phyloP scores from a whole-genome alignment of 1,284 basidiomycete genomes.

The Jaminaea rosea region DNA sequence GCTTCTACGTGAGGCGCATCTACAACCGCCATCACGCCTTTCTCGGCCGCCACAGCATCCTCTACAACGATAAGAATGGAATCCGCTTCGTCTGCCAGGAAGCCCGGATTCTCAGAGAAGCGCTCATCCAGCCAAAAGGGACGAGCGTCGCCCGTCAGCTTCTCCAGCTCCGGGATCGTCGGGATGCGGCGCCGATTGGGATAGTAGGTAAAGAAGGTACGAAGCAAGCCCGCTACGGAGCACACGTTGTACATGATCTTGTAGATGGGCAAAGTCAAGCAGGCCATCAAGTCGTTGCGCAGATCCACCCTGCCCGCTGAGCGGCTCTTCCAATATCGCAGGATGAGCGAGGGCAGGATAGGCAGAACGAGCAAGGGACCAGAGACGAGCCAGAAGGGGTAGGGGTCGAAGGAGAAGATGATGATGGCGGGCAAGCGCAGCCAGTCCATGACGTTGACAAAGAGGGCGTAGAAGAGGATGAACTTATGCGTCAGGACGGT shows the following conservation, averaged over 20 bases:
- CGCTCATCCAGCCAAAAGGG: neutral
- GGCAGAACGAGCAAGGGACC: constrained; percentile 12
- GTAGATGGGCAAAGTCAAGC: constrained; percentile 15
- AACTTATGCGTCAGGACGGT: constrained; percentile 16
- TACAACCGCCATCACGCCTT: too few species aligned
- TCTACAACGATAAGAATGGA: too few species aligned
- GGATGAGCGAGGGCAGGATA: constrained; percentile 9
- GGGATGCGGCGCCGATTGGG: constrained; percentile 10
- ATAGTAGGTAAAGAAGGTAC: constrained; percentile 12
- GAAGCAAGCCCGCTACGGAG: constrained; percentile 11
- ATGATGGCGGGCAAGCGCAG: constrained; percentile 16
- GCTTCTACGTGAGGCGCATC: too few species aligned
- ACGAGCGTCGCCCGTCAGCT: neutral
- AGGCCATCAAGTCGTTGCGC: constrained; percentile 14
- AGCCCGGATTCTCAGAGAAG: neutral
- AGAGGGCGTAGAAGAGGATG: constrained; percentile 17
- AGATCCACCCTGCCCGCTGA: constrained; percentile 9
- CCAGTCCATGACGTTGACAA: constrained; percentile 20
- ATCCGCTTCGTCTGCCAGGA: too few species aligned
- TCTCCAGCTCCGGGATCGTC: constrained; percentile 13
- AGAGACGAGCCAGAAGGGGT: constrained; percentile 14
- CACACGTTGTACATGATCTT: constrained; percentile 14
- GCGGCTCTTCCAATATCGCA: constrained; percentile 12
- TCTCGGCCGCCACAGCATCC: too few species aligned
- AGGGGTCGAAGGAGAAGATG: constrained; percentile 7